phyloP scores from a whole-genome alignment of 2,329 filamentous ascomycete species.

The Teratosphaeria gauchensis region DNA sequence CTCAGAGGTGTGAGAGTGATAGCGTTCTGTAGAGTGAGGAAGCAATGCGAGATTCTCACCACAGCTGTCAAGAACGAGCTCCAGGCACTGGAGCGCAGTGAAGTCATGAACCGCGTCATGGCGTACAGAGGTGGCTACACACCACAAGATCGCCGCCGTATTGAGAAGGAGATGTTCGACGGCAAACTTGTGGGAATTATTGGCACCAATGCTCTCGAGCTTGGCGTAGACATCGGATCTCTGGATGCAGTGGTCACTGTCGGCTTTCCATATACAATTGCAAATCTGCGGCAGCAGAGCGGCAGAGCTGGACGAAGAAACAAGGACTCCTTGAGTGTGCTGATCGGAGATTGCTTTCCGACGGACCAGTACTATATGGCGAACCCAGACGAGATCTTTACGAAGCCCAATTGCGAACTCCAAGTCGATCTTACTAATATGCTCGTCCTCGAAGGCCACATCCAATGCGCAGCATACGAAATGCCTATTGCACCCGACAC shows the following conservation, averaged over 20 bases:
- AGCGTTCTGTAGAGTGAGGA: constrained; percentile 80
- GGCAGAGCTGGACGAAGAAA: constrained; percentile 86
- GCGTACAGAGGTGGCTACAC: constrained; percentile 94
- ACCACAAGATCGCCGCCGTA: constrained; percentile 74
- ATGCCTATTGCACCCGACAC: constrained; percentile 77
- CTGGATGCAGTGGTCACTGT: constrained; percentile 89
- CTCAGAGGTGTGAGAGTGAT: constrained; percentile 84
- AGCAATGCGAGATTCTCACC: constrained; percentile 78
- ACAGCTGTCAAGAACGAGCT: constrained; percentile 72
- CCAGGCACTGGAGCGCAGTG: constrained; percentile 58
- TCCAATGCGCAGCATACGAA: constrained; percentile 91
- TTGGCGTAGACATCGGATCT: constrained; percentile 91
- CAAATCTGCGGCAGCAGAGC: constrained; percentile 89
- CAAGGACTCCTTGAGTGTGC: constrained; percentile 81
- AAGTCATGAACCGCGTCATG: constrained; percentile 76
- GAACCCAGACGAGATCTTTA: constrained; percentile 89
- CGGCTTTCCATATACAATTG: constrained; percentile 91
- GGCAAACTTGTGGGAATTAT: constrained; percentile 88
- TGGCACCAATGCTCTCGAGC: constrained; percentile 82
- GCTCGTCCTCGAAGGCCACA: constrained; percentile 81
- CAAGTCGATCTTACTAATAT: constrained; percentile 90
- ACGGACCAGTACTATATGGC: constrained; percentile 97
- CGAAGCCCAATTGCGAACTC: constrained; percentile 76
- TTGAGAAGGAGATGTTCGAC: constrained; percentile 95
- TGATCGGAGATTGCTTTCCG: constrained; percentile 81